phyloP scores from a whole-genome alignment of 768 basidiomycete genomes.

The Boletellus ananas region DNA sequence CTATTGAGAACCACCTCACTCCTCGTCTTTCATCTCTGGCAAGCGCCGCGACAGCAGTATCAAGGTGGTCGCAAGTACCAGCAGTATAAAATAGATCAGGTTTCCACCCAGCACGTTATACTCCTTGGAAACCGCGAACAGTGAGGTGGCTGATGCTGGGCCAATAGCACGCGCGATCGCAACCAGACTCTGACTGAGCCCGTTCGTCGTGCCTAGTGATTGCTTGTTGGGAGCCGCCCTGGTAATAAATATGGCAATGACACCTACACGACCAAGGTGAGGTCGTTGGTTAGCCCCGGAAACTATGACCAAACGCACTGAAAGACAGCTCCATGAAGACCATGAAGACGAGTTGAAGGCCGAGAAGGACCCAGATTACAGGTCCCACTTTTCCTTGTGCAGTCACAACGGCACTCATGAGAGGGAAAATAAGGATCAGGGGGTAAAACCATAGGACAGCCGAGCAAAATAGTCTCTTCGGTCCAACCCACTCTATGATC shows the following conservation, averaged over 20 bases:
- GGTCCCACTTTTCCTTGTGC: slow-evolving; percentile 28
- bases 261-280: slow-evolving; percentile 26
- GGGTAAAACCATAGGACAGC: slow-evolving; percentile 37
- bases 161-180: slow-evolving; percentile 46
- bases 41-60: slow-evolving; percentile 17
- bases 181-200: slow-evolving; percentile 47
- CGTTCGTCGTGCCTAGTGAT: slow-evolving; percentile 55
- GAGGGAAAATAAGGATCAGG: slow-evolving; percentile 39
- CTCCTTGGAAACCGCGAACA: slow-evolving; percentile 50
- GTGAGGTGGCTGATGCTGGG: slow-evolving; percentile 44
- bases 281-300: background rate
- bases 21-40: slow-evolving; percentile 15
- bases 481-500: slow-evolving; percentile 39
- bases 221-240: slow-evolving; percentile 48
- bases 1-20: background rate
- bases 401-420: slow-evolving; percentile 40
- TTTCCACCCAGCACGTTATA: slow-evolving; percentile 46
- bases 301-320: slow-evolving; percentile 28
- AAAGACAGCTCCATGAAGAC: slow-evolving; percentile 40
- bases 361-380: slow-evolving; percentile 37
- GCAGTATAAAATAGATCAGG: slow-evolving; percentile 44
- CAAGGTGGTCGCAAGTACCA: slow-evolving; percentile 22
- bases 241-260: slow-evolving; percentile 50
- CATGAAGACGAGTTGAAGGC: slow-evolving; percentile 16
- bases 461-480: slow-evolving; percentile 36